Evolutionary conservation across 2,329 filamentous ascomycete species (phyloP).

Genomic region (Aspergillus fumigatus): DNA sequence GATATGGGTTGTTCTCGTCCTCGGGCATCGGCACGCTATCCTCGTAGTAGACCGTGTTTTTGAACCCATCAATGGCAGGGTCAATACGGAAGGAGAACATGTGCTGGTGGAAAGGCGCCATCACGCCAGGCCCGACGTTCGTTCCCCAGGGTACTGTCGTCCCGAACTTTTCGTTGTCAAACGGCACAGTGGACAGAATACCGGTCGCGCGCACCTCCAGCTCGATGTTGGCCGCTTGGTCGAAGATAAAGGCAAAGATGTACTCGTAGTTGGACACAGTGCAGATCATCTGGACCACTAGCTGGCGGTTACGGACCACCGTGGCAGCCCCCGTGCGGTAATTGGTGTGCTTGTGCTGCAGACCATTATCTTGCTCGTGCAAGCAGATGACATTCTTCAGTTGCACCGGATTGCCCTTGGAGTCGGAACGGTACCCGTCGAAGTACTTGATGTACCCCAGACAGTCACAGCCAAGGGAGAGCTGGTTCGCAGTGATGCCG

Average conservation of each 20-base stretch:
- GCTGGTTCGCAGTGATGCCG: slow-evolving; percentile 64
- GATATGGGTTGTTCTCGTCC: slow-evolving; percentile 56
- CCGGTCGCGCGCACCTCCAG: slow-evolving; percentile 68
- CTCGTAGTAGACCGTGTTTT: slow-evolving; percentile 53
- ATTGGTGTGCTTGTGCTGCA: slow-evolving; percentile 70
- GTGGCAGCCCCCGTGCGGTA: slow-evolving; percentile 62
- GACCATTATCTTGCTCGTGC: slow-evolving; percentile 67
- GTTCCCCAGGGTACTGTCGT: slow-evolving; percentile 64
- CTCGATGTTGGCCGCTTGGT: slow-evolving; percentile 63
- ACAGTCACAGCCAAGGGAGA: slow-evolving; percentile 67
- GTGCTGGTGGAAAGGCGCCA: slow-evolving; percentile 70
- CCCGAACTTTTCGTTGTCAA: slow-evolving; percentile 54
- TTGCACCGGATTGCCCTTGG: slow-evolving; percentile 53
- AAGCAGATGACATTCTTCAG: slow-evolving; percentile 66
- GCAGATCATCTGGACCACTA: slow-evolving; percentile 67
- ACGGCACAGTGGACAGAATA: slow-evolving; percentile 62
- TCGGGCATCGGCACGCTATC: slow-evolving; percentile 51
- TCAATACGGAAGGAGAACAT: slow-evolving; percentile 67
- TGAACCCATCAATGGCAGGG: slow-evolving; percentile 55
- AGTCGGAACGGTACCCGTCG: slow-evolving; percentile 53
- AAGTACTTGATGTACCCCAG: slow-evolving; percentile 68
- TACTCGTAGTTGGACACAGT: slow-evolving; percentile 72
- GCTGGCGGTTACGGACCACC: slow-evolving; percentile 60
- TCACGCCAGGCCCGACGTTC: slow-evolving; percentile 64
- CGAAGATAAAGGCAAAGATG: slow-evolving; percentile 67